Conservation (phyloP, 257 asterid genomes). For the Coffea canephora region DNA sequence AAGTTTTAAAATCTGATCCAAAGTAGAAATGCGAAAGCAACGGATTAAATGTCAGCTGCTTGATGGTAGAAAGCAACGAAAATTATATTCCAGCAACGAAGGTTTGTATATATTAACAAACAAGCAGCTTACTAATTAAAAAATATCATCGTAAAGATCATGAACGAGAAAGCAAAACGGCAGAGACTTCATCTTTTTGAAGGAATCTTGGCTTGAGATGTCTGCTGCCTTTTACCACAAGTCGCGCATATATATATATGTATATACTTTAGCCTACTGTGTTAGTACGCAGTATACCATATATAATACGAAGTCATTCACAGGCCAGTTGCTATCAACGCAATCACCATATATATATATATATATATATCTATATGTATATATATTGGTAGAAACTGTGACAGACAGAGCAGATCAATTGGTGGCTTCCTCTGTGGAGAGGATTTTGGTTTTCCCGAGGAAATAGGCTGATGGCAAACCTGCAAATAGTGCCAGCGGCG, state of each 20-base stretch:
- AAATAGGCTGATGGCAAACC: conserved; percentile 30
- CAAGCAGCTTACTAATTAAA: neutral
- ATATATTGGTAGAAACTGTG: too few relatives aligned
- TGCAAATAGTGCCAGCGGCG: conserved; percentile 58
- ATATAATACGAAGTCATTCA: neutral
- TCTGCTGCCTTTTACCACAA: conserved; percentile 21
- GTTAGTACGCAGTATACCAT: neutral
- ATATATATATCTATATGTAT: too few relatives aligned
- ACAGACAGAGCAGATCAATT: neutral
- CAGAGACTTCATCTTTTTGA: conserved; percentile 11
- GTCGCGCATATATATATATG: neutral
- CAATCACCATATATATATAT: neutral
- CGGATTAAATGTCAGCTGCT: too few relatives aligned
- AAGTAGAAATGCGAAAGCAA: too few relatives aligned
- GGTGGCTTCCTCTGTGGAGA: neutral
- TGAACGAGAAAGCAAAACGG: neutral
- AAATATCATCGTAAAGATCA: neutral
- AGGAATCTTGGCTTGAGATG: conserved; percentile 33
- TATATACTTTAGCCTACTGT: neutral
- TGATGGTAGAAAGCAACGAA: too few relatives aligned
- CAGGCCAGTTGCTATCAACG: neutral
- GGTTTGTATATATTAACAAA: too few relatives aligned
- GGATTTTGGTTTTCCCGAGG: neutral
- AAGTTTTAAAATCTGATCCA: too few relatives aligned
- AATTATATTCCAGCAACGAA: too few relatives aligned